Conservation (phyloP, 176 grass and related monocot genomes). For the Oryza officinalis region DNA sequence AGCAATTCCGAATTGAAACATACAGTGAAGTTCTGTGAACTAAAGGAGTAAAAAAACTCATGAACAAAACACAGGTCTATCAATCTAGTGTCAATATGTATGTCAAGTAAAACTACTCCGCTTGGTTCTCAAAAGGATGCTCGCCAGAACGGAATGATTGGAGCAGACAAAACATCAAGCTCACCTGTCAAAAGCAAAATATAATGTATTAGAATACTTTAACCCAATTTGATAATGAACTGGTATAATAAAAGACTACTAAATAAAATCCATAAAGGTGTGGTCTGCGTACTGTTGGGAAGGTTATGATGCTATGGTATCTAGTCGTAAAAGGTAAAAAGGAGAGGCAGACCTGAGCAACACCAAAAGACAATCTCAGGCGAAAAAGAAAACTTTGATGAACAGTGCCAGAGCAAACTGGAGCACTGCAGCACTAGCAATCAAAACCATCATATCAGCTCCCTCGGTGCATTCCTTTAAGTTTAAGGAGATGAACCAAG, state of each 20-base stretch:
- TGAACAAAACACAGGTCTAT: conserved; percentile 14
- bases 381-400: conserved; percentile 97
- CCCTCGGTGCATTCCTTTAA: conserved; percentile 68
- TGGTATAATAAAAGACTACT: neutral
- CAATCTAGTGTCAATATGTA: conserved; percentile 51
- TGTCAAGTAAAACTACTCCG: conserved; percentile 26
- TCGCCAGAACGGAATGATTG: conserved; percentile 21
- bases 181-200: conserved; percentile 38
- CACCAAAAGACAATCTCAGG: conserved; percentile 50
- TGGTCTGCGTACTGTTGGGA: neutral
- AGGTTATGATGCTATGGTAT: neutral
- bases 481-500: conserved; percentile 84
- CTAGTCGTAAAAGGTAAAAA: neutral
- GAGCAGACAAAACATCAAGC: conserved; percentile 10
- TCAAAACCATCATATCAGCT: conserved; percentile 68
- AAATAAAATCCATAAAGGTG: neutral
- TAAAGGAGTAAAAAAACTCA: neutral
- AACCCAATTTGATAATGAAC: neutral
- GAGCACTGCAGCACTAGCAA: conserved; percentile 63
- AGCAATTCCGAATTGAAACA: conserved; percentile 8
- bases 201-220: neutral
- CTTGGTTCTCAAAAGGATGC: conserved; percentile 25
- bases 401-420: conserved; percentile 88
- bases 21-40: neutral
- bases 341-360: conserved; percentile 37